Evolutionary conservation across 345 rosid species (phyloP).

Genomic region (Rubroshorea leprosula): DNA sequence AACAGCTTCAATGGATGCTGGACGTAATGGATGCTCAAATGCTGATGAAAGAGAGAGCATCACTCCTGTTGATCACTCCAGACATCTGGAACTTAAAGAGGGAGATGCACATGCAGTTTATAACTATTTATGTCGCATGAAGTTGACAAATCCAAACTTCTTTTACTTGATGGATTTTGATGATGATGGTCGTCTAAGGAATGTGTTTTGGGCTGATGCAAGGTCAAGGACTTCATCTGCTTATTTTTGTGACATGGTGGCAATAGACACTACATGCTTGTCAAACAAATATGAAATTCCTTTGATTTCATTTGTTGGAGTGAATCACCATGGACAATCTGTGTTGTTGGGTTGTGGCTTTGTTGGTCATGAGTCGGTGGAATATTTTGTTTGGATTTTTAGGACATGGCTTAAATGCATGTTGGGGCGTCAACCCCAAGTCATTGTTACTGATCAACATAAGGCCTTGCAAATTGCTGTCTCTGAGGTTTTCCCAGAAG

Average conservation of each 20-base stretch:
- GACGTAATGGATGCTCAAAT: conserved; percentile 24
- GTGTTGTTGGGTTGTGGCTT: conserved; percentile 51
- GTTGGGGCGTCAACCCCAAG: conserved; percentile 38
- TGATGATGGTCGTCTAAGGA: conserved; percentile 38
- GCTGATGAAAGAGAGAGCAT: conserved; percentile 25
- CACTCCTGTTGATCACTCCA: conserved; percentile 28
- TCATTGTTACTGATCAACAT: conserved; percentile 44
- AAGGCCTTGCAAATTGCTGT: conserved; percentile 42
- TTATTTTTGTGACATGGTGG: conserved; percentile 37
- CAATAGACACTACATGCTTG: conserved; percentile 44
- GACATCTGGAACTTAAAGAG: conserved; percentile 42
- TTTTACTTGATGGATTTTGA: conserved; percentile 49
- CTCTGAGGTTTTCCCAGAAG: conserved; percentile 40
- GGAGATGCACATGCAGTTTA: conserved; percentile 46
- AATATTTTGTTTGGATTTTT: conserved; percentile 44
- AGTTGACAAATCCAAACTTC: conserved; percentile 53
- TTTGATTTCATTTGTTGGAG: conserved; percentile 44
- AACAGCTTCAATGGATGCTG: conserved; percentile 25
- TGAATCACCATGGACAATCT: conserved; percentile 47
- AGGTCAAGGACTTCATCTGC: conserved; percentile 36
- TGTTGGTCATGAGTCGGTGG: conserved; percentile 42
- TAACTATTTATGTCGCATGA: conserved; percentile 44
- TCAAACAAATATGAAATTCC: conserved; percentile 46
- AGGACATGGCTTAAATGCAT: conserved; percentile 55
- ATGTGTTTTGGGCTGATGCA: conserved; percentile 53